A percentile compares a stretch with the other conserved stretches of the same genome.
Evolutionary conservation across 2,329 filamentous ascomycete genomes (phyloP).

Genomic region (Verticillium isaacii): DNA sequence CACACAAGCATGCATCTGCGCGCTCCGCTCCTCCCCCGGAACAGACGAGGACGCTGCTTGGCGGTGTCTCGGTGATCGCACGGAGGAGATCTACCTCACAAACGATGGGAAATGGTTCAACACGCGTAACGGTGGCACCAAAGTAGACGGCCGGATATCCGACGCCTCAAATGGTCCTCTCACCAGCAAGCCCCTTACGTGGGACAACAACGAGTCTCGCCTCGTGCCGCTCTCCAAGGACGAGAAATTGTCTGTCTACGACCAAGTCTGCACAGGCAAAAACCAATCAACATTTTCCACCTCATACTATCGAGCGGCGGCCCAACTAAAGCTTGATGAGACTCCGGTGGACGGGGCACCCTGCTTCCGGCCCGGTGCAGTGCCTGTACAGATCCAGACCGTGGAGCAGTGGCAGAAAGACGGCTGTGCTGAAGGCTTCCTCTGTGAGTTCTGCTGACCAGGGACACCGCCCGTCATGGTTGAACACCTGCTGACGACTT

Average conservation of each 20-base stretch:
- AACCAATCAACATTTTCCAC: constrained; percentile 36
- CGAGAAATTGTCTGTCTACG: constrained; percentile 25
- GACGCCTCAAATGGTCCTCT: constrained; percentile 32
- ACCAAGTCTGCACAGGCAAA: constrained; percentile 34
- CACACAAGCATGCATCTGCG: constrained; percentile 32
- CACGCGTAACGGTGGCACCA: constrained; percentile 18
- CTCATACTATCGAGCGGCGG: constrained; percentile 29
- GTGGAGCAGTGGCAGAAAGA: constrained; percentile 26
- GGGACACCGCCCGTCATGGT: not conserved
- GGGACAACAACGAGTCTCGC: constrained; percentile 16
- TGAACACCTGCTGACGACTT: constrained; percentile 6
- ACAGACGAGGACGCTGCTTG: constrained; percentile 21
- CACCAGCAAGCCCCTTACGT: constrained; percentile 20
- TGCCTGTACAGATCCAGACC: constrained; percentile 34
- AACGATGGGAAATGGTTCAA: constrained; percentile 38
- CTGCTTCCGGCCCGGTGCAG: constrained; percentile 32
- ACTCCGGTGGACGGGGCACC: constrained; percentile 30
- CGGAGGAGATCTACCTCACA: constrained; percentile 27
- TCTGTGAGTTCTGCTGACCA: constrained; percentile 27
- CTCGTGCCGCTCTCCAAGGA: constrained; percentile 20
- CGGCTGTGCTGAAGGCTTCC: constrained; percentile 36
- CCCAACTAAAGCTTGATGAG: constrained; percentile 18
- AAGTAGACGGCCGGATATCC: constrained; percentile 21
- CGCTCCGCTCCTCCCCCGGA: constrained; percentile 20
- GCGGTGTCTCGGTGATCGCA: constrained; percentile 41